These are phyloP conservation scores for Hygrophorus russula DNA, from an alignment of 768 basidiomycete species.

Conservation along the genomic window DNA sequence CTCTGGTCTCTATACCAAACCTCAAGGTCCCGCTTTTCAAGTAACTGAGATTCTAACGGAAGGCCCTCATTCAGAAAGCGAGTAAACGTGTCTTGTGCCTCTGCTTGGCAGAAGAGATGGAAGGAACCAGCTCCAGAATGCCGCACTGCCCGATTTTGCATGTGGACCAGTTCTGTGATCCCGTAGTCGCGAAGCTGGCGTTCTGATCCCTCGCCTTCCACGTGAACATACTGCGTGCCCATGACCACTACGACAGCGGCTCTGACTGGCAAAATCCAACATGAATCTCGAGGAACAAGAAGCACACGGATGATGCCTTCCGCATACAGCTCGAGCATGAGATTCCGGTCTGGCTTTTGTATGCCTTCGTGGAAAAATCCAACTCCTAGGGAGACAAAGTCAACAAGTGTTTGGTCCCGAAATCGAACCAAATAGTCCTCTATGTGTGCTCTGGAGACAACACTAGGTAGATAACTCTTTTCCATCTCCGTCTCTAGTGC, in stretches of 20 bases:
- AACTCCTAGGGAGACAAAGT: conserved; percentile 76
- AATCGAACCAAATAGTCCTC: conserved; percentile 49
- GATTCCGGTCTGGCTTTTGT: conserved; percentile 48
- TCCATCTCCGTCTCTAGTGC: conserved; percentile 63
- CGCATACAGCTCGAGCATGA: conserved; percentile 73
- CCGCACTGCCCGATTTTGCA: conserved; percentile 82
- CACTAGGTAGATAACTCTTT: conserved; percentile 53
- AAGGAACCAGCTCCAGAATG: conserved; percentile 55
- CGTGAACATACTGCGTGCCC: conserved; percentile 78
- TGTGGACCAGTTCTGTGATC: conserved; percentile 72
- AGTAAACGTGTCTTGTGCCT: conserved; percentile 69
- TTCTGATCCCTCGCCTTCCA: conserved; percentile 34
- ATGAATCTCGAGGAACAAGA: conserved; percentile 71
- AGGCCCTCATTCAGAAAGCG: conserved; percentile 84
- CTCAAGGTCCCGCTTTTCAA: conserved; percentile 36
- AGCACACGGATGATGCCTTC: conserved; percentile 74
- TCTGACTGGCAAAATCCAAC: conserved; percentile 83
- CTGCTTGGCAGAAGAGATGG: conserved; percentile 82
- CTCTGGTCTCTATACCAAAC: conserved; percentile 35
- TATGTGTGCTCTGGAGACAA: conserved; percentile 39
- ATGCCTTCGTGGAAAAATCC: conserved; percentile 80
- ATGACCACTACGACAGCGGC: conserved; percentile 78
- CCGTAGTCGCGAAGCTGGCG: conserved; percentile 73
- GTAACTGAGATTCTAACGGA: conserved; percentile 75
- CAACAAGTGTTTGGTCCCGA: conserved; percentile 48